These are phyloP conservation scores for Hordeum vulgare DNA, from an alignment of 176 grass and related monocot species.

Conservation along the genomic window MorexV3_pseudomolecules_assembly NC_058524.1:13630712-13631211, in stretches of 20 bases:
- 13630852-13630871: not conserved
- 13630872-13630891: not conserved
- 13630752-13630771: no score
- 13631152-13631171: not conserved
- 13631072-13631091: not conserved
- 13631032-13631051: not conserved
- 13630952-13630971: no score
- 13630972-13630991: not conserved
- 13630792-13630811: not conserved
- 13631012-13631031: not conserved
- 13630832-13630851: not conserved
- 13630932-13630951: not conserved
- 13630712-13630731: no score
- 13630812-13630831: not conserved
- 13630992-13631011: not conserved
- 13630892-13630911: not conserved
- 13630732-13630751: no score
- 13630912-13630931: not conserved
- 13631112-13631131: constrained; percentile 1
- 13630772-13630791: not conserved
- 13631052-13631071: not conserved
- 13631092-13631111: not conserved
- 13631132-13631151: not conserved
- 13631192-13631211: not conserved
- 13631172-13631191: not conserved